phyloP scores from a whole-genome alignment of 2,329 filamentous ascomycete species.

The Phyllosticta capitalensis region DNA sequence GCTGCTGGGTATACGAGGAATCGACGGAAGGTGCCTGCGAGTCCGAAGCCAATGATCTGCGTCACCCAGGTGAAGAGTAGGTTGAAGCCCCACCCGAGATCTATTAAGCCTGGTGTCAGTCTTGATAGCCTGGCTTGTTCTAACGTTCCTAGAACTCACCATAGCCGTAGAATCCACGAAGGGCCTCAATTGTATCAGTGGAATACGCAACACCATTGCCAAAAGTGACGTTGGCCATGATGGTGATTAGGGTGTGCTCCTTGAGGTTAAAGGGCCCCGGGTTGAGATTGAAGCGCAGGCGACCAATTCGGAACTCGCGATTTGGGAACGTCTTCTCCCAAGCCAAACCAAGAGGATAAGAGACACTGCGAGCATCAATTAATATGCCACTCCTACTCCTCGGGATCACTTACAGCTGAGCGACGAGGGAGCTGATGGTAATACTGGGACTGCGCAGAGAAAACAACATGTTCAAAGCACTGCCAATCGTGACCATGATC shows the following conservation, averaged over 20 bases:
- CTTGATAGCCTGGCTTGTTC: neutral
- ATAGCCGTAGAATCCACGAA: conserved; percentile 7
- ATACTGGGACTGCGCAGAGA: conserved; percentile 19
- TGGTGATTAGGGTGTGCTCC: conserved; percentile 52
- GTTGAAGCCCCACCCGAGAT: conserved; percentile 45
- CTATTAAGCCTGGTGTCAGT: neutral
- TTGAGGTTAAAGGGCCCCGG: conserved; percentile 53
- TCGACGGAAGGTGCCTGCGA: conserved; percentile 17
- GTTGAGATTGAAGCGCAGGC: conserved; percentile 29
- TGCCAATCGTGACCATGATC: conserved; percentile 18
- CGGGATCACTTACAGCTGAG: conserved; percentile 21
- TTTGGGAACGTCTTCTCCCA: conserved; percentile 42
- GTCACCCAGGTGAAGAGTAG: conserved; percentile 13
- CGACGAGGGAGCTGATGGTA: conserved; percentile 22
- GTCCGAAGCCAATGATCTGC: conserved; percentile 15
- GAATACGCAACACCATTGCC: conserved; percentile 55
- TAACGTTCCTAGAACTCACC: neutral
- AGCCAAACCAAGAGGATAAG: conserved; percentile 27
- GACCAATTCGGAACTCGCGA: conserved; percentile 18
- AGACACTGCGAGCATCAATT: neutral
- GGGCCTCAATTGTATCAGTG: conserved; percentile 8
- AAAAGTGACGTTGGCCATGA: conserved; percentile 47
- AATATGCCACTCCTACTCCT: neutral
- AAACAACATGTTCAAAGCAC: conserved; percentile 22
- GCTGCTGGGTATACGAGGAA: conserved; percentile 20